Evolutionary conservation across 768 basidiomycete species (phyloP), one percentile per base, ranked within the genome.

Genomic region (Cystoderma amianthinum): DNA sequence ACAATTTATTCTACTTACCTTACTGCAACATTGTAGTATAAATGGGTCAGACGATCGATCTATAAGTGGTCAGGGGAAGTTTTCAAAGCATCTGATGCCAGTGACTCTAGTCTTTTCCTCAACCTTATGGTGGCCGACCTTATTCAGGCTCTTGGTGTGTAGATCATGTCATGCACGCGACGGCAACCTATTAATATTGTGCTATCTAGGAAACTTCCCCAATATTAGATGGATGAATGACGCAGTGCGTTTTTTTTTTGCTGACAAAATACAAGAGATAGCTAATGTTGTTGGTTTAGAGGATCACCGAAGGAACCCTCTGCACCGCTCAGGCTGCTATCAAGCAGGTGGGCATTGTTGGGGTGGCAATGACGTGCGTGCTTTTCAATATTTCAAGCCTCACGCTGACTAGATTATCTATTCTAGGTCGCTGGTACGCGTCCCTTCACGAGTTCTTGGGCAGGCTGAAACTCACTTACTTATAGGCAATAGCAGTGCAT

Each of bases 291-390:
- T 13, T 38, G 36, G 41, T n/a, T n/a, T 32, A 60, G 58, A 21
- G 32, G 17, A 45, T 77, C 2, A 53, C 54, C 0, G 63, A 58
- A 40, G 69, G 63, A 6, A 30, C 54, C 0, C 56, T 69, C 1
- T 77, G 74, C 51, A 65, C 67, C 4, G 61, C 61, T 0, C 74
- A 77, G 57, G 72, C 62, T 37, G 61, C 58, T 20, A 34, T 76
- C 38, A 74, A 72, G 53, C 71, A 75, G 33, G 43, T 65, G 1
- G 69, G 74, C 2, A 74, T 75, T 43, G 64, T 72, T n/a, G 68
- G 68, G 1, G 68, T 65, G 5, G 65, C 73, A 5, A 49, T 68
- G 28, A 62, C 59, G 65, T 65, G 42, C 32, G 64, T 71, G 44
- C 55, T 55, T 41, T 43, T 49, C 43, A n/a, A n/a, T n/a, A n/a